Conservation (phyloP, 2,329 filamentous ascomycete genomes). For the Piedraia hortae region DNA sequence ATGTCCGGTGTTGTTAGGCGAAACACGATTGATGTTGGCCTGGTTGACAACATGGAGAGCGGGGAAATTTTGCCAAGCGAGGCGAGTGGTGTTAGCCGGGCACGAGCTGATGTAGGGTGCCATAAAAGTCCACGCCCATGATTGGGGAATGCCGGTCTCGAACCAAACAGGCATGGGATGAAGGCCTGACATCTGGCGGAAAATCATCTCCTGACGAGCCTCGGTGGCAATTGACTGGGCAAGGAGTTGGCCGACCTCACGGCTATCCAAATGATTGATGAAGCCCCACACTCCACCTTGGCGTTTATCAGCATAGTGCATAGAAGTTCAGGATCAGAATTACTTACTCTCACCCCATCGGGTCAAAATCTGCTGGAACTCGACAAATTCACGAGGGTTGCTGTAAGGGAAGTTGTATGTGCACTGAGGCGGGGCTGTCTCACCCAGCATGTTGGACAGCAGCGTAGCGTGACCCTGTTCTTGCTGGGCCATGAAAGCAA, state of each 20-base stretch:
- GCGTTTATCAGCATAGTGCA: no score
- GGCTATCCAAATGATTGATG: constrained; percentile 47
- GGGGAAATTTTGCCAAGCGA: constrained; percentile 70
- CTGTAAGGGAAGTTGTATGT: constrained; percentile 57
- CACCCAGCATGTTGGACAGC: constrained; percentile 49
- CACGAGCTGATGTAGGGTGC: constrained; percentile 60
- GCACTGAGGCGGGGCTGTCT: constrained; percentile 42
- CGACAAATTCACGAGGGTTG: constrained; percentile 49
- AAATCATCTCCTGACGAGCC: constrained; percentile 59
- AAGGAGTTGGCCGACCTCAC: constrained; percentile 44
- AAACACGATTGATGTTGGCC: constrained; percentile 41
- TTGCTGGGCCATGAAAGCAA: constrained; percentile 52
- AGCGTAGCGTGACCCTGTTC: constrained; percentile 54
- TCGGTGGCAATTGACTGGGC: constrained; percentile 53
- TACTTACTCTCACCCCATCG: constrained; percentile 55
- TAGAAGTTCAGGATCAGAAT: no score
- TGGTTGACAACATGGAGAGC: constrained; percentile 44
- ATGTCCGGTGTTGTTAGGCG: constrained; percentile 30
- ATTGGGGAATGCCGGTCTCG: constrained; percentile 51
- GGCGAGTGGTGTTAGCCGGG: constrained; percentile 40
- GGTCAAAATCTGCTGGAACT: constrained; percentile 69
- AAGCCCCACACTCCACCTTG: constrained; percentile 29
- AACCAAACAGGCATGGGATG: constrained; percentile 70
- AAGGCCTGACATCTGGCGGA: constrained; percentile 55
- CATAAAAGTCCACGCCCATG: constrained; percentile 58